A percentile compares a stretch with the other conserved stretches of the same genome.
Conservation (phyloP, 257 asterid species). For the Solanum peruvianum region DNA sequence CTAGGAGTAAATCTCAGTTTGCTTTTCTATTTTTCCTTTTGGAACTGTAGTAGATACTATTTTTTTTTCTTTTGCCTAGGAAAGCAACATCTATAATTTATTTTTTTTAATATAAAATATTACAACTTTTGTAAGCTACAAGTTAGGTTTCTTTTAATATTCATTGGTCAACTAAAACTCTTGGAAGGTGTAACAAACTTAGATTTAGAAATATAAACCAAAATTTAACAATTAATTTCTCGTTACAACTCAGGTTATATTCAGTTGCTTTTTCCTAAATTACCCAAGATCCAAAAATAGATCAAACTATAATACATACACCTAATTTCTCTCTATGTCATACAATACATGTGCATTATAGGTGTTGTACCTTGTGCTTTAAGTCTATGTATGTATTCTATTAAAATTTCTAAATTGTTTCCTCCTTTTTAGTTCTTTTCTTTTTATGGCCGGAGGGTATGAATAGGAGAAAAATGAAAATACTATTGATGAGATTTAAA, state of each 20-base stretch:
- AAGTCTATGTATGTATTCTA: no score
- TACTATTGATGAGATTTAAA: neutral
- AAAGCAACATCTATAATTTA: neutral
- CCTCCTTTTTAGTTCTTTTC: no score
- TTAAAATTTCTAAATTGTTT: no score
- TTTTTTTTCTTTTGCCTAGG: neutral
- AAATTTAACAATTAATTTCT: neutral
- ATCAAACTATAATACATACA: neutral
- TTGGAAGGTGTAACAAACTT: slow-evolving; percentile 18
- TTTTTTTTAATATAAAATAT: neutral
- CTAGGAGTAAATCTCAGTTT: neutral
- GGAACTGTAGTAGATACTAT: neutral
- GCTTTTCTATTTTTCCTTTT: neutral
- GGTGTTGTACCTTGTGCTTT: neutral
- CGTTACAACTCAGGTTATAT: neutral
- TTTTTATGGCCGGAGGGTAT: no score
- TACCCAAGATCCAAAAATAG: neutral
- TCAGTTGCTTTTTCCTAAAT: neutral
- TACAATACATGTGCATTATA: neutral
- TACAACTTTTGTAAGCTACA: slow-evolving; percentile 12
- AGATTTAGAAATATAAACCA: neutral
- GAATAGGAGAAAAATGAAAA: no score
- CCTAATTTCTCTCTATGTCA: neutral
- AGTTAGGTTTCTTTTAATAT: slow-evolving; percentile 3
- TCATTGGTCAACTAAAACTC: slow-evolving; percentile 4